These are phyloP conservation scores for Phytophthora colocasiae DNA, from an alignment of 352 stramenopile species.

Conservation along the genomic window DNA sequence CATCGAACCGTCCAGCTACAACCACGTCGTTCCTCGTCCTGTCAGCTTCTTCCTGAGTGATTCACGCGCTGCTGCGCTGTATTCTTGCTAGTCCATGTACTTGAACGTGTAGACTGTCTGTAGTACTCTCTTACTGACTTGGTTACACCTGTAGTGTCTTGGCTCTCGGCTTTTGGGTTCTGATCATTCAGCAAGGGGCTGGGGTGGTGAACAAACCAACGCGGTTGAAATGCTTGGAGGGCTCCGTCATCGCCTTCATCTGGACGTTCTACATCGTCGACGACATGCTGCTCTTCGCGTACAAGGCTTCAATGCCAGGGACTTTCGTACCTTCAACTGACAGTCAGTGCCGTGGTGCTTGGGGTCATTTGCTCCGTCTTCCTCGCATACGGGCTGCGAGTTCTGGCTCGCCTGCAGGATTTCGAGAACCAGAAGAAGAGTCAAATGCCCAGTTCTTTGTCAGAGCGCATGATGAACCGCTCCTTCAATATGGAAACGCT, in stretches of 20 bases:
- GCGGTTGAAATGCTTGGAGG: constrained; percentile 31
- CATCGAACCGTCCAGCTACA: constrained; percentile 30
- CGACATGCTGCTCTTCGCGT: constrained; percentile 34
- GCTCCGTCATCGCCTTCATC: constrained; percentile 26
- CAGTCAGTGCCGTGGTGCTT: constrained; percentile 29
- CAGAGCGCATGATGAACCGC: constrained; percentile 14
- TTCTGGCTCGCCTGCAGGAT: constrained; percentile 31
- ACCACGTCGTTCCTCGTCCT: constrained; percentile 32
- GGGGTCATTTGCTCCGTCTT: constrained; percentile 34
- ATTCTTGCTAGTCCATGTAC: constrained; percentile 39
- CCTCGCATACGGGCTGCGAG: constrained; percentile 36
- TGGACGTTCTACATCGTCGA: constrained; percentile 37
- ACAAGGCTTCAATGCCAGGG: constrained; percentile 39
- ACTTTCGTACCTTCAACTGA: constrained; percentile 29
- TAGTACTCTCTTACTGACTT: too few relatives aligned
- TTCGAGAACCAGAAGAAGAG: constrained; percentile 28
- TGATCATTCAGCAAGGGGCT: constrained; percentile 41
- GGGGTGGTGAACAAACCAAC: constrained; percentile 12
- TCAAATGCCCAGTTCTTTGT: constrained; percentile 17
- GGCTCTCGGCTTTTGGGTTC: constrained; percentile 37
- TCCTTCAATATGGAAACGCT: constrained; percentile 35
- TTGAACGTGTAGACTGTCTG: too few relatives aligned
- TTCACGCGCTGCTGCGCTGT: constrained; percentile 41
- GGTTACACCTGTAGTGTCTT: constrained; percentile 1
- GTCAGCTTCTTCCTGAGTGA: constrained; percentile 37